These are phyloP conservation scores for Prunus salicina DNA, from an alignment of 306 rosid species.

Conservation along the genomic window DNA sequence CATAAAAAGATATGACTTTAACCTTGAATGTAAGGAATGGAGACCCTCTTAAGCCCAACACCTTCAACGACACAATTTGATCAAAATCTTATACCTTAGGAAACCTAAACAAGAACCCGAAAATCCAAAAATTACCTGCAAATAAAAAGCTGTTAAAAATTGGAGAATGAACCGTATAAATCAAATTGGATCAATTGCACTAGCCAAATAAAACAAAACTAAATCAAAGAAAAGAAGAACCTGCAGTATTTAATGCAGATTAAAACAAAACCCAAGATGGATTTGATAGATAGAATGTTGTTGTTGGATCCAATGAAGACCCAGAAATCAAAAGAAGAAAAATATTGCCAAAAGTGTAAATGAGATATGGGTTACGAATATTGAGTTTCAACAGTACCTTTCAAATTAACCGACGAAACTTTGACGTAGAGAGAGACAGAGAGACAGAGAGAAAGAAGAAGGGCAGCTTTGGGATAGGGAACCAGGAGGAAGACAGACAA, in stretches of 20 bases:
- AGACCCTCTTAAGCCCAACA: conserved; percentile 11
- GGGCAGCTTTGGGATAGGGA: neutral
- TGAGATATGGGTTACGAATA: neutral
- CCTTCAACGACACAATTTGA: neutral
- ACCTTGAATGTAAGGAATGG: neutral
- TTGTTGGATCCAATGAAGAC: neutral
- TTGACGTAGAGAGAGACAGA: neutral
- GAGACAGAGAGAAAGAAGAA: neutral
- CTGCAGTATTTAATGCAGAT: neutral
- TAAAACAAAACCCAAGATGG: neutral
- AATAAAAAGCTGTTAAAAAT: neutral
- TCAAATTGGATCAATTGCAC: conserved; percentile 7
- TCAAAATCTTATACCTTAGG: neutral
- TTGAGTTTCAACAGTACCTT: conserved; percentile 37
- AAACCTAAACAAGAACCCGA: conserved; percentile 4
- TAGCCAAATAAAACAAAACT: neutral
- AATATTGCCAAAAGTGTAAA: neutral
- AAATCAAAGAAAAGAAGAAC: conserved; percentile 11
- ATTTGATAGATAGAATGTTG: neutral
- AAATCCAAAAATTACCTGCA: neutral
- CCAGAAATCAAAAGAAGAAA: neutral
- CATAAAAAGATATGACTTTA: conserved; percentile 54
- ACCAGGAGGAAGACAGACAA: neutral
- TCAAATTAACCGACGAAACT: neutral
- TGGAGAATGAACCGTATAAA: conserved; percentile 21